Evolutionary conservation across 257 asterid species (phyloP).

Genomic region (Solanum etuberosum): DNA sequence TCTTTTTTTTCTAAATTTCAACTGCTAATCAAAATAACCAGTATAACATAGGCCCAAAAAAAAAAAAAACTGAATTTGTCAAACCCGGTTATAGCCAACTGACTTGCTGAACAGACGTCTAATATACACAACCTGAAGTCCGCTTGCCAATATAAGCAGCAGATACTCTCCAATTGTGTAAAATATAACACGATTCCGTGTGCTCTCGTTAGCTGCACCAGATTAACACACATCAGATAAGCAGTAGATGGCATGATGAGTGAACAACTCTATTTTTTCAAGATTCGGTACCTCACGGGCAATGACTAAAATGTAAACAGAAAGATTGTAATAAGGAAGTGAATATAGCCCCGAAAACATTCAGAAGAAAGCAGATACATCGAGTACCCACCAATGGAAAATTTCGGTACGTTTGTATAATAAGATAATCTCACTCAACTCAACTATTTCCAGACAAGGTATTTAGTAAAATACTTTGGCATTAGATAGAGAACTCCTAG

Average conservation of each 20-base stretch:
- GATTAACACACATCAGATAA: background rate
- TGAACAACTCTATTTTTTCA: background rate
- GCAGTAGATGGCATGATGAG: background rate
- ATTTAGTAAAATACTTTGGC: background rate
- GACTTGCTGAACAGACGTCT: slow-evolving; percentile 71
- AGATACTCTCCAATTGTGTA: slow-evolving; percentile 80
- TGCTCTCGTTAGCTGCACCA: slow-evolving; percentile 79
- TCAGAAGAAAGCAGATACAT: background rate
- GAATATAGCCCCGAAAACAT: background rate
- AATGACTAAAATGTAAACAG: background rate
- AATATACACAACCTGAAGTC: slow-evolving; percentile 60
- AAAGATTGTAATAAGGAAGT: background rate
- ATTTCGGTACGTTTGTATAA: background rate
- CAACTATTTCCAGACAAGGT: background rate
- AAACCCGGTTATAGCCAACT: slow-evolving; percentile 62
- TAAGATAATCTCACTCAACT: background rate
- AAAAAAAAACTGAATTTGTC: slow-evolving; percentile 14
- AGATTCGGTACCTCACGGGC: background rate
- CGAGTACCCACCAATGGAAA: background rate
- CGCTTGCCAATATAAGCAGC: slow-evolving; percentile 44
- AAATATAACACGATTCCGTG: slow-evolving; percentile 62
- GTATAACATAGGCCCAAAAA: background rate
- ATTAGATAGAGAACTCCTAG: background rate
- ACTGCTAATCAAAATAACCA: background rate
- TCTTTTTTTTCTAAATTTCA: background rate